Evolutionary conservation across 2,329 filamentous ascomycete species (phyloP).

Genomic region (Xylariaceae sp.): DNA sequence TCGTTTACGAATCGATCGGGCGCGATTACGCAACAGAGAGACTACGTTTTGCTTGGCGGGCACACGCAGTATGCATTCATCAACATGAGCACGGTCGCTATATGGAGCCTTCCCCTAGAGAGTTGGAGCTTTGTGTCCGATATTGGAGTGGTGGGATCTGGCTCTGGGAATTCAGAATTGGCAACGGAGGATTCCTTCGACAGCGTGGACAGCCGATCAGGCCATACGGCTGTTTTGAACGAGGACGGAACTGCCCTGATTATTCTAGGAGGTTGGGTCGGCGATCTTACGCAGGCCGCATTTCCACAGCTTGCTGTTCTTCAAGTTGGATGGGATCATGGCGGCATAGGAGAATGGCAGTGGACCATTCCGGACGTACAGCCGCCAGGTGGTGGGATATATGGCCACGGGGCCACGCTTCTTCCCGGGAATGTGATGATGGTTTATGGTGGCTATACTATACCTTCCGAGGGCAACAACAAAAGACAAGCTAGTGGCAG

Average conservation of each 20-base stretch:
- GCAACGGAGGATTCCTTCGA: constrained; percentile 39
- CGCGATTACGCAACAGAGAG: constrained; percentile 63
- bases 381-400: constrained; percentile 44
- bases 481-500: constrained; percentile 32
- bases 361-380: constrained; percentile 59
- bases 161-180: constrained; percentile 48
- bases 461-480: constrained; percentile 32
- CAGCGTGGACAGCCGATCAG: constrained; percentile 72
- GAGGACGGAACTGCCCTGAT: constrained; percentile 73
- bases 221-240: constrained; percentile 78
- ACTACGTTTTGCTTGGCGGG: constrained; percentile 77
- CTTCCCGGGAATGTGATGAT: constrained; percentile 64
- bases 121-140: constrained; percentile 72
- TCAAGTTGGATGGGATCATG: constrained; percentile 68
- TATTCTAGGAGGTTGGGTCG: constrained; percentile 88
- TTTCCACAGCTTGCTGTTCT: constrained; percentile 76
- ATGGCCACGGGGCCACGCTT: constrained; percentile 58
- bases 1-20: constrained; percentile 64
- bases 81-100: constrained; percentile 86
- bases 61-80: constrained; percentile 80
- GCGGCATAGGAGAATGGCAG: constrained; percentile 62
- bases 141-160: constrained; percentile 44
- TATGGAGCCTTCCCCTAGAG: constrained; percentile 82
- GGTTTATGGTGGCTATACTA: constrained; percentile 57
- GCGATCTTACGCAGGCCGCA: constrained; percentile 68